Percentiles rank a stretch among this genome's conserved stretches.
Conservation (phyloP, 208 protist genomes). For the Trypanosoma mega region DNA sequence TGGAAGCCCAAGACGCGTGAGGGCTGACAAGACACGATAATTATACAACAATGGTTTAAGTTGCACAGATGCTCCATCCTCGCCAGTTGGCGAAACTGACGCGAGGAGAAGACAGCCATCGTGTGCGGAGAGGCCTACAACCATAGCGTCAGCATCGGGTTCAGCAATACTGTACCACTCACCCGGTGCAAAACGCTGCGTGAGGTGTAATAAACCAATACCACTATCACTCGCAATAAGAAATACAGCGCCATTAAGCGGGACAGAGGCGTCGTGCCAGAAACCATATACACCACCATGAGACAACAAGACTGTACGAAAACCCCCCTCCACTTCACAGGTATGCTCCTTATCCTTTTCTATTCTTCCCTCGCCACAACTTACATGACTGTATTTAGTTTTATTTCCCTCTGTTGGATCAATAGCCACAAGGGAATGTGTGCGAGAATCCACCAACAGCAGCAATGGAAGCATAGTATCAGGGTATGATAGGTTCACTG, state of each 20-base stretch:
- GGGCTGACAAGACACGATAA: constrained; percentile 48
- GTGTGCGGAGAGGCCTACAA: constrained; percentile 57
- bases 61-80: too few relatives aligned
- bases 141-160: constrained; percentile 38
- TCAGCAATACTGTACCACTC: constrained; percentile 13
- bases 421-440: too few relatives aligned
- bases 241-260: constrained; percentile 20
- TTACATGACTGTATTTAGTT: too few relatives aligned
- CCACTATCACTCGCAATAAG: constrained; percentile 15
- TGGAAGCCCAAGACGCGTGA: constrained; percentile 33
- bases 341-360: too few relatives aligned
- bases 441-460: too few relatives aligned
- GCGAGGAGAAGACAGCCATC: constrained; percentile 42
- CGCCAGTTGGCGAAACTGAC: too few relatives aligned
- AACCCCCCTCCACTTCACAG: too few relatives aligned
- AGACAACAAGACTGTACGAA: neutral
- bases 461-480: constrained; percentile 10
- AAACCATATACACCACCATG: constrained; percentile 14
- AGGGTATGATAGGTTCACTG: neutral
- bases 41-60: constrained; percentile 46
- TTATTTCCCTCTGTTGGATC: too few relatives aligned
- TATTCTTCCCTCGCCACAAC: too few relatives aligned
- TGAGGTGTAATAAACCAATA: constrained; percentile 16
- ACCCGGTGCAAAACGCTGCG: neutral
- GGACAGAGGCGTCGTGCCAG: constrained; percentile 20